Conservation (phyloP, 176 grass and related monocot genomes). For the Juncus inflexus region DNA sequence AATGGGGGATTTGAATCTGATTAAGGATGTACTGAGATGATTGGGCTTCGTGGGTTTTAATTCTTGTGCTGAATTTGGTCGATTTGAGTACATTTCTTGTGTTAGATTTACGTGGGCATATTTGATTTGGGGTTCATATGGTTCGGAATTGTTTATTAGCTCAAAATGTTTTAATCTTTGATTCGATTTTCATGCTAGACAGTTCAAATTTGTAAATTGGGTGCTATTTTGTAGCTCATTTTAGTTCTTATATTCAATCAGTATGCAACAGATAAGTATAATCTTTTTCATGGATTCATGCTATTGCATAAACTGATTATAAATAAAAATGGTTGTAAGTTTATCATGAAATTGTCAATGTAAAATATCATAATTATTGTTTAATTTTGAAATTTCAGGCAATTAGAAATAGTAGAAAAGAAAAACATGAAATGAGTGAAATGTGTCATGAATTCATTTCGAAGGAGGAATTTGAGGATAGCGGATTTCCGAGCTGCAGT, state of each 20-base stretch:
- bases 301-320: no score
- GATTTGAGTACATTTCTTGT: conserved; percentile 11
- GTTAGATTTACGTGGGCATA: no score
- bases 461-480: conserved; percentile 38
- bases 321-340: no score
- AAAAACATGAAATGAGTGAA: conserved; percentile 44
- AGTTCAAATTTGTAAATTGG: no score
- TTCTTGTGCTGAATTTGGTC: neutral
- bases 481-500: conserved; percentile 11
- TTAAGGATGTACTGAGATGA: conserved; percentile 2
- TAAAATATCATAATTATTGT: conserved; percentile 7
- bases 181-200: no score
- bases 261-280: no score
- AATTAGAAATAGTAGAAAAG: conserved; percentile 17
- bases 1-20: neutral
- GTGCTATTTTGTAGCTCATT: no score
- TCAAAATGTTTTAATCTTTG: no score
- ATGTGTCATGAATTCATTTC: conserved; percentile 53
- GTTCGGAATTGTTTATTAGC: no score
- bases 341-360: neutral
- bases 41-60: neutral
- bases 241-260: no score
- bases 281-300: no score
- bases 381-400: conserved; percentile 4
- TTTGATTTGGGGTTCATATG: no score